Base-by-base conservation (phyloP, 441 rosid species). In the Populus hybrid region DNA sequence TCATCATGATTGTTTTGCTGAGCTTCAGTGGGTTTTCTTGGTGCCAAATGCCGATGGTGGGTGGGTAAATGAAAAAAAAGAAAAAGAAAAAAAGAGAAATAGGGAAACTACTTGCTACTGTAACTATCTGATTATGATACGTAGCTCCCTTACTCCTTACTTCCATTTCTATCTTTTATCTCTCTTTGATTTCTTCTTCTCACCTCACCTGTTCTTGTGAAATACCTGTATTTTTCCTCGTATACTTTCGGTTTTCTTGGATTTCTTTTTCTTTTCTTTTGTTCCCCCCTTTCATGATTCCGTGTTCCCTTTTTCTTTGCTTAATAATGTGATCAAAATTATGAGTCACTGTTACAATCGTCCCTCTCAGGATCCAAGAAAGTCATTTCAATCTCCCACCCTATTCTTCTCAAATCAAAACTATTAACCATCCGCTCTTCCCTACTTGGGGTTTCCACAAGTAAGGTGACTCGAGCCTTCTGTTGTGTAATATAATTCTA, bases 291-390 rank as follows among this genome's bases (percentile, higher is more conserved):
- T 88, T 84, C 85, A 79, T 84, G 86, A 85, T 87, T 85, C 77
- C 85, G 66, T 78, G 79, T 77, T 77, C 78, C 81, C 87, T 92
- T 89, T 85, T 84, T 73, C 85, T 88, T 85, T 75, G 77, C 80
- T 82, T 77, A 80, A 74, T 82, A 80, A 74, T 81, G 40, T 75
- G 19, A 69, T 68, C 24, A 11, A 68, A 53, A 73, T 78, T 78
- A 57, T 38, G 73, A 67, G 63, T 78, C 69, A 80, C 79, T 75
- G 85, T 32, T n/a, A 1, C 80, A 50, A 64, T 8, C 80, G 86
- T 81, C 74, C 67, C 86, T 84, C 90, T 70, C 98, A 87, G 92
- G 94, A 91, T 91, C 94, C 92, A 71, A 91, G 87, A 90, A 88
- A 88, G 85, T 70, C 81, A 71, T 78, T 71, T 74, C 87, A 77